Conservation (phyloP, 2,329 filamentous ascomycete genomes). For the Apiospora sp. region DNA sequence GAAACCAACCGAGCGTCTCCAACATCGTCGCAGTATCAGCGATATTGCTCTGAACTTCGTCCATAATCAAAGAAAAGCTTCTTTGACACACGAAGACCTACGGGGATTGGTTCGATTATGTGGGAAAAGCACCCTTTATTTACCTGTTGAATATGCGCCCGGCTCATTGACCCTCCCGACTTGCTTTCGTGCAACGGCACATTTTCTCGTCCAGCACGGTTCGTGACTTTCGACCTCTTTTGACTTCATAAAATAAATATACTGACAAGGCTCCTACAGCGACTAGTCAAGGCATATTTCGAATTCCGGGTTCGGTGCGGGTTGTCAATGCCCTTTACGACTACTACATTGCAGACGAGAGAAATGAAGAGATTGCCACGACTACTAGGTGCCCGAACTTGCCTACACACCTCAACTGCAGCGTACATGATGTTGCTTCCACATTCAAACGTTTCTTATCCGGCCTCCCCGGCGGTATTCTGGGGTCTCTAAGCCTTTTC, state of each 20-base stretch:
- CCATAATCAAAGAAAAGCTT: constrained; percentile 51
- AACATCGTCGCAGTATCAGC: constrained; percentile 62
- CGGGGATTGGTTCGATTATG: constrained; percentile 68
- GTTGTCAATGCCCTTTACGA: constrained; percentile 67
- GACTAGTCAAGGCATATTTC: constrained; percentile 66
- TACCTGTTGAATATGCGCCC: constrained; percentile 66
- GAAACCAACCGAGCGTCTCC: constrained; percentile 41
- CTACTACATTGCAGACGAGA: constrained; percentile 65
- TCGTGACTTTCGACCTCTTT: neutral
- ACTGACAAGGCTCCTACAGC: constrained; percentile 41
- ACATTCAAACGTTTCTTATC: constrained; percentile 72
- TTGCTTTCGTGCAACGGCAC: constrained; percentile 71
- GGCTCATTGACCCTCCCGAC: constrained; percentile 67
- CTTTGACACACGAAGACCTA: constrained; percentile 59
- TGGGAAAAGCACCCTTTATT: constrained; percentile 67
- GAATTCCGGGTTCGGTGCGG: constrained; percentile 66
- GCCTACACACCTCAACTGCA: constrained; percentile 65
- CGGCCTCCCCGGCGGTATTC: constrained; percentile 69
- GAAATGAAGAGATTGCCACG: constrained; percentile 58
- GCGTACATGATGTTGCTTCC: constrained; percentile 71
- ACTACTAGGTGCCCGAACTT: constrained; percentile 68
- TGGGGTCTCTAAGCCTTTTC: constrained; percentile 68
- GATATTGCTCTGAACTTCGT: constrained; percentile 59
- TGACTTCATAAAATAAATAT: neutral
- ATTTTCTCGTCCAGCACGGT: constrained; percentile 69